These are phyloP conservation scores for Phytopythium aichiense DNA, from an alignment of 352 stramenopile species.

Conservation along the genomic window DNA sequence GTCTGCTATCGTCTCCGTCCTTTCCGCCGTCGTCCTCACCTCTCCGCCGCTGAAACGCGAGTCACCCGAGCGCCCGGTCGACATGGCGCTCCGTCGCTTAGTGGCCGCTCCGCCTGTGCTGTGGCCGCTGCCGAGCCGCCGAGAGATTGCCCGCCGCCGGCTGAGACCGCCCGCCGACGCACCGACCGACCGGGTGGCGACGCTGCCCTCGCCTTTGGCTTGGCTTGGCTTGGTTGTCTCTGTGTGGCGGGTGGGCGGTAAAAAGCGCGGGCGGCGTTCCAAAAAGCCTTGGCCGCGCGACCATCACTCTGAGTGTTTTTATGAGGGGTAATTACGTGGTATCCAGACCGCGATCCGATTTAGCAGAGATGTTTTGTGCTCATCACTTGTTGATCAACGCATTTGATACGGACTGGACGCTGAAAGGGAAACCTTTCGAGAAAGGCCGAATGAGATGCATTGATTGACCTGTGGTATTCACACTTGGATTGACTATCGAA, in stretches of 20 bases:
- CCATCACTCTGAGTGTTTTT: background rate
- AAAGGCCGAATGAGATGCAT: background rate
- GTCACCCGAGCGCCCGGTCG: background rate
- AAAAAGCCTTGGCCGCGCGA: background rate
- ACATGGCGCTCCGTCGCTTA: background rate
- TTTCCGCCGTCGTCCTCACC: background rate
- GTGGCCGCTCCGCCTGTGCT: background rate
- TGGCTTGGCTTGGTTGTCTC: background rate
- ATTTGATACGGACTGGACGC: background rate
- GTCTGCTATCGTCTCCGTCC: background rate
- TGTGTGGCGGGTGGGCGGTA: conserved; percentile 2
- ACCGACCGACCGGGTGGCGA: background rate
- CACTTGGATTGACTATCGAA: background rate
- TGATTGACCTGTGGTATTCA: too few relatives aligned
- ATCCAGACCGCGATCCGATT: background rate
- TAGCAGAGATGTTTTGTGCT: background rate
- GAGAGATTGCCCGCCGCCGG: background rate
- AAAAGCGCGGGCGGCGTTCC: background rate
- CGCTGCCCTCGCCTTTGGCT: background rate
- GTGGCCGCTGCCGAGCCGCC: too few relatives aligned
- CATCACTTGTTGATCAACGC: background rate
- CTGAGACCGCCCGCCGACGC: background rate
- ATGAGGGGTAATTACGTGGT: background rate
- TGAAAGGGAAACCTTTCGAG: conserved; percentile 1
- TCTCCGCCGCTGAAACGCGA: background rate